Base-by-base conservation (phyloP, 1,139 yeast genomes). In the Williopsis jadinii region DNA sequence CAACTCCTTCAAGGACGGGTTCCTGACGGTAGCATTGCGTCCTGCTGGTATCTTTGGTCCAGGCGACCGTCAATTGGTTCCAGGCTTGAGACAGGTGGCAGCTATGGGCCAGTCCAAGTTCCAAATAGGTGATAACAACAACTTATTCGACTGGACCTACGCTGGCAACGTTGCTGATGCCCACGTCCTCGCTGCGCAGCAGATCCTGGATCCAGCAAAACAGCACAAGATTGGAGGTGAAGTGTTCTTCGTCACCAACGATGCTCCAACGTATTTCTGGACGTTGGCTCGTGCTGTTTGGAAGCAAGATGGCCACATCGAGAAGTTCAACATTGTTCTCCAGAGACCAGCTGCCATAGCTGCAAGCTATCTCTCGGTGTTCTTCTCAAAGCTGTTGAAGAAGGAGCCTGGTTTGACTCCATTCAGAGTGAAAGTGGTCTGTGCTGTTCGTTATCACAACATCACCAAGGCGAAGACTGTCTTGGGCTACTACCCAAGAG, bases 91-190 rank as follows among this genome's bases (percentile, higher is more conserved):
- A 56, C 75, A 75, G 13, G 95, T 88, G 38, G 92, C 95, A 3
- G 73, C 74, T 49, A 68, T 79, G 44, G 95, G 95, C 12, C 97
- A 92, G 61, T 84, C 92, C 30, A 84, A 84, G 61, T 87, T 86
- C 62, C 98, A 94, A 63, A 71, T 94, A 39, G 98, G 99, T 50
- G 92, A 86, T 61, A 94, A 94, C 63, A 79, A 84, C 61, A 92
- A 92, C 59, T 66, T 94, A 45, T 94, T 92, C 57, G 99, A 94
- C 60, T 88, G 95, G 84, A 88, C 97, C 0, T 94, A 88, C 56
- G 98, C 84, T n/a, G 97, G 97, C n/a, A 94, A 94, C 62, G 97
- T 94, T 19, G 98, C 98, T 0, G 95, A 88, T 64, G 83, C 97
- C 6, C 99, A 94, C 62, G 88, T 92, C 9, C 68, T 92, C 41